These are phyloP conservation scores for Sonneratia alba DNA, from an alignment of 345 rosid genomes.

Conservation along the genomic window DNA sequence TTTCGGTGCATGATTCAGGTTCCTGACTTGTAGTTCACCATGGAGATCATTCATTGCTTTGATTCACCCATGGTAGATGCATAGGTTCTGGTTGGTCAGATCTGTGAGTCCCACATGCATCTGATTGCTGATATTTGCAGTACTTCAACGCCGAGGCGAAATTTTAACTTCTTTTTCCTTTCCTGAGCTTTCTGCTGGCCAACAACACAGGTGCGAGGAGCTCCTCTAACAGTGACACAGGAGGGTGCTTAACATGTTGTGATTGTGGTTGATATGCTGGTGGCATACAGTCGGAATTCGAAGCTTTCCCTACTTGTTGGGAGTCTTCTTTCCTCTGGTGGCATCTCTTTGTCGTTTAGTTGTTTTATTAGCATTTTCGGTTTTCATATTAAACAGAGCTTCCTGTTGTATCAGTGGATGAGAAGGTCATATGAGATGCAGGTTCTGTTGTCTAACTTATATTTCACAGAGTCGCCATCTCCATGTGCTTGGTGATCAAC, in stretches of 20 bases:
- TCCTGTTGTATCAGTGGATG: neutral
- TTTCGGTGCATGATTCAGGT: slow-evolving; percentile 11
- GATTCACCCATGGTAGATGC: neutral
- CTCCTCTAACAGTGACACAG: neutral
- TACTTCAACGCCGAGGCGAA: neutral
- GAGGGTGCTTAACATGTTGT: neutral
- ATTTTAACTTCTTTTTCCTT: neutral
- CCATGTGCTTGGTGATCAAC: neutral
- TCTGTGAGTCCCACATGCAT: neutral
- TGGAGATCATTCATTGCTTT: neutral
- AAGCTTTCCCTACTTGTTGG: neutral
- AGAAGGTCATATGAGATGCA: neutral
- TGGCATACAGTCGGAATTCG: neutral
- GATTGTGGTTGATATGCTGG: neutral
- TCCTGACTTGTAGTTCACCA: slow-evolving; percentile 10
- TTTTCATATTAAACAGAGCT: neutral
- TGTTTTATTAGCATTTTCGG: neutral
- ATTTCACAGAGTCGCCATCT: neutral
- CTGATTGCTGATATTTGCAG: neutral
- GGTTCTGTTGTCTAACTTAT: neutral
- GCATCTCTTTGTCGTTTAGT: neutral
- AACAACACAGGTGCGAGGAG: neutral
- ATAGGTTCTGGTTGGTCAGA: neutral
- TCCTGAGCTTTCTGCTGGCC: neutral
- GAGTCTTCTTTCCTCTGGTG: neutral